Percentiles rank a stretch among this genome's conserved stretches.
These are phyloP conservation scores for Russula earlei DNA, from an alignment of 768 basidiomycete species.

Conservation along the genomic window DNA sequence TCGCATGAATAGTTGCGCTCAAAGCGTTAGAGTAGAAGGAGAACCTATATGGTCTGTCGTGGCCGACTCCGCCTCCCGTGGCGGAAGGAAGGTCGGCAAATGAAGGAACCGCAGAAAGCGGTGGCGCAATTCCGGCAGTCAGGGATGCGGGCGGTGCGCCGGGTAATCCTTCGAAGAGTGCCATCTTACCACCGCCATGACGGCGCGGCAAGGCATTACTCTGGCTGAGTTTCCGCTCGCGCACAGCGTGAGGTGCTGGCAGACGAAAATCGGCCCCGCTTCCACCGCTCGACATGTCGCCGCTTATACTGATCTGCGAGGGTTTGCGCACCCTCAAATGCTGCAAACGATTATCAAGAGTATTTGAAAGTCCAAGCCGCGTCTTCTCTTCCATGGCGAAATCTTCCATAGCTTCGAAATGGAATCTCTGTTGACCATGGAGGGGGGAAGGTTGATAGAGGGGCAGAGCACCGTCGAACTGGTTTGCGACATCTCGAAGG, in stretches of 20 bases:
- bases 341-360: slow-evolving; percentile 27
- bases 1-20: slow-evolving; percentile 88
- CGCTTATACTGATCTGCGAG: slow-evolving; percentile 10
- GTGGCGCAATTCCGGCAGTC: slow-evolving; percentile 17
- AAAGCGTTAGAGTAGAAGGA: slow-evolving; percentile 96
- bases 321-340: slow-evolving; percentile 22
- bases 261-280: slow-evolving; percentile 21
- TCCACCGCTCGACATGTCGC: slow-evolving; percentile 19
- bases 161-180: slow-evolving; percentile 63
- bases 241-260: slow-evolving; percentile 46
- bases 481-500: slow-evolving; percentile 1
- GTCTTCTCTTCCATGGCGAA: slow-evolving; percentile 66
- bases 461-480: slow-evolving; percentile 41
- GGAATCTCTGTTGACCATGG: slow-evolving; percentile 44
- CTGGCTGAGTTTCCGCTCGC: slow-evolving; percentile 84
- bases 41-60: slow-evolving; percentile 92
- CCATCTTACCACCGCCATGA: slow-evolving; percentile 71
- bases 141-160: slow-evolving; percentile 40
- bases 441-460: slow-evolving; percentile 54
- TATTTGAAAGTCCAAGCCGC: slow-evolving; percentile 43
- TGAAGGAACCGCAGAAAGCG: slow-evolving; percentile 34
- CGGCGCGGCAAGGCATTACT: slow-evolving; percentile 61
- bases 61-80: slow-evolving; percentile 25
- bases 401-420: slow-evolving; percentile 68
- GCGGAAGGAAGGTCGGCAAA: slow-evolving; percentile 29